Evolutionary conservation across 768 basidiomycete genomes (phyloP).

Genomic region (Lanmaoa pseudosensibilis): DNA sequence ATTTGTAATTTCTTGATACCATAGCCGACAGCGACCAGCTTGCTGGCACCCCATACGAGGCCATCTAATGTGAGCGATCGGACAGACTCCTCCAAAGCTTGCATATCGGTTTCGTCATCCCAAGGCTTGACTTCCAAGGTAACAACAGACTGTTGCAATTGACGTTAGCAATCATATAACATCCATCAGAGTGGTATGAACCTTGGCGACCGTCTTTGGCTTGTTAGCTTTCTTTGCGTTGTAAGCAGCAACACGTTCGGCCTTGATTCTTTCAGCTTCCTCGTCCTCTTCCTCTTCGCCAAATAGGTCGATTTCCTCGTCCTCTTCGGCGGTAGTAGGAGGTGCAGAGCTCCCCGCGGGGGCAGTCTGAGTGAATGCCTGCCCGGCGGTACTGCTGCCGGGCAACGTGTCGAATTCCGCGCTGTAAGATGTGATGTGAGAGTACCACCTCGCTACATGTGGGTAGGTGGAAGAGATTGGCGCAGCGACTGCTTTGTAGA

Average conservation of each 20-base stretch:
- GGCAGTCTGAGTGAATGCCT: constrained; percentile 61
- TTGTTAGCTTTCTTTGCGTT: constrained; percentile 91
- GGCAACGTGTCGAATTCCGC: constrained; percentile 76
- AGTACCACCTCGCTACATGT: constrained; percentile 88
- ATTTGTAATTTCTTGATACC: constrained; percentile 92
- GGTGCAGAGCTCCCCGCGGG: constrained; percentile 43
- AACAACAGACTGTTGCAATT: constrained; percentile 81
- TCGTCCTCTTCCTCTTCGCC: constrained; percentile 80
- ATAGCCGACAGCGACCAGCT: constrained; percentile 90
- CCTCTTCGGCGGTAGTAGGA: constrained; percentile 48
- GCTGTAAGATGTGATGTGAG: constrained; percentile 85
- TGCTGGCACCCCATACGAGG: constrained; percentile 94
- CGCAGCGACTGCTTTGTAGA: constrained; percentile 77
- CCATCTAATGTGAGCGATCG: constrained; percentile 87
- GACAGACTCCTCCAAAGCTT: constrained; percentile 75
- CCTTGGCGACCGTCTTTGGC: constrained; percentile 86
- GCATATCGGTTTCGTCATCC: constrained; percentile 99
- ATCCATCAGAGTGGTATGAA: constrained; percentile 31
- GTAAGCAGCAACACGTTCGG: constrained; percentile 91
- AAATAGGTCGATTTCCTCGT: constrained; percentile 84
- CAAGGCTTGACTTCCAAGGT: constrained; percentile 98
- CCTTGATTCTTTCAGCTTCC: constrained; percentile 85
- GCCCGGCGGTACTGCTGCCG: constrained; percentile 82
- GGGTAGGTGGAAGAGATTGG: constrained; percentile 68
- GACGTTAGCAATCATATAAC: constrained; percentile 11